Evolutionary conservation across 2,329 filamentous ascomycete genomes (phyloP).

Genomic region (Exophiala xenobiotica): DNA sequence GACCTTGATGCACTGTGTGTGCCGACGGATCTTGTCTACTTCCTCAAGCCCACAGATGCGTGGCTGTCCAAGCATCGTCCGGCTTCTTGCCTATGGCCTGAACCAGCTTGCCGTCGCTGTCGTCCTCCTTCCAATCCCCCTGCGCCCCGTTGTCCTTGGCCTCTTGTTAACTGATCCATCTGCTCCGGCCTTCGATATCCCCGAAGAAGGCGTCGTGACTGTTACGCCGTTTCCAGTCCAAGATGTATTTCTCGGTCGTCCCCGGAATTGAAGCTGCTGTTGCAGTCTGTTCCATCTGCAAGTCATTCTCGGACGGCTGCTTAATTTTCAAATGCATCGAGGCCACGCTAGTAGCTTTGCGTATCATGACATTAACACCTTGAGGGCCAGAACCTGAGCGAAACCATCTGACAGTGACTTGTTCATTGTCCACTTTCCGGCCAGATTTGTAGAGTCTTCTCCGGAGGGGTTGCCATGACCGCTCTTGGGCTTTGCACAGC

Average conservation of each 20-base stretch:
- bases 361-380: too few species aligned
- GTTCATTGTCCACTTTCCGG: too few species aligned
- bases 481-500: too few species aligned
- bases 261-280: conserved; percentile 24
- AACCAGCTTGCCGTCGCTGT: not conserved
- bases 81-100: not conserved
- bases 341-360: too few species aligned
- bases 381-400: too few species aligned
- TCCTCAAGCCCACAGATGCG: not conserved
- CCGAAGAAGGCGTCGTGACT: conserved; percentile 24
- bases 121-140: conserved; percentile 1
- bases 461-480: too few species aligned
- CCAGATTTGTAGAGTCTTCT: too few species aligned
- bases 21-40: conserved; percentile 9
- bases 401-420: too few species aligned
- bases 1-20: conserved; percentile 17
- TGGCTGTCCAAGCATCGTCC: not conserved
- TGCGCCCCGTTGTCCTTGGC: not conserved
- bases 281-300: conserved; percentile 23
- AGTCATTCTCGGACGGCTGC: conserved; percentile 1
- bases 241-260: conserved; percentile 24
- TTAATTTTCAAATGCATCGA: conserved; percentile 8
- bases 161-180: conserved; percentile 5
- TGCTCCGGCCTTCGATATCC: conserved; percentile 10
- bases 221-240: conserved; percentile 23